Evolutionary conservation across 106 monocot genomes (phyloP).

Genomic region (Iris macrosiphon): DNA sequence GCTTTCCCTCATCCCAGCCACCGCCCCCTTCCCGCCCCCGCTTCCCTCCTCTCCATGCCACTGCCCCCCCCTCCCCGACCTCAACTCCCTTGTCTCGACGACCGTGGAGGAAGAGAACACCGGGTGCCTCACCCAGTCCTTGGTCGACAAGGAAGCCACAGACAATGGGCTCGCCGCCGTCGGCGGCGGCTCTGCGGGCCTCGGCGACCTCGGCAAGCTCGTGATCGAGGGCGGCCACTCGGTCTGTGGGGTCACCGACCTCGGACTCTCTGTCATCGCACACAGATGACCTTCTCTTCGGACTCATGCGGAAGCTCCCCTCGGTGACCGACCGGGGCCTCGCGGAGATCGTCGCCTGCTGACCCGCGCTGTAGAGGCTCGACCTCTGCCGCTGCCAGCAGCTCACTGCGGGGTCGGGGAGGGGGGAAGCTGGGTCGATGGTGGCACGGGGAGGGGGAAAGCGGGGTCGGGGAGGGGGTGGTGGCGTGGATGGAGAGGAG

Average conservation of each 20-base stretch:
- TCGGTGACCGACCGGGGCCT: constrained; percentile 45
- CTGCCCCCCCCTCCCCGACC: constrained; percentile 30
- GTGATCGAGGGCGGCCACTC: constrained; percentile 40
- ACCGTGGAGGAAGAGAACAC: constrained; percentile 1
- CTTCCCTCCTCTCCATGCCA: too few relatives aligned
- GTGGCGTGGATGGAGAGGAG: too few relatives aligned
- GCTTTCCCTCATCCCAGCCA: too few relatives aligned
- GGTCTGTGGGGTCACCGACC: constrained; percentile 37
- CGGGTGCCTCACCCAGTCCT: constrained; percentile 17
- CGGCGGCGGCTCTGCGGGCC: constrained; percentile 19
- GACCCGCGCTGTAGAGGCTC: constrained; percentile 54
- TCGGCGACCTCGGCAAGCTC: constrained; percentile 41
- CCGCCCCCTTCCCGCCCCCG: too few relatives aligned
- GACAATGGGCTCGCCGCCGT: constrained; percentile 49
- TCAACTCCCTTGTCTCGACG: constrained; percentile 16
- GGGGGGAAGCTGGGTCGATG: too few relatives aligned
- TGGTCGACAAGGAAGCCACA: constrained; percentile 49
- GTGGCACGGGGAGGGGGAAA: too few relatives aligned
- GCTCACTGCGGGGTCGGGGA: too few relatives aligned
- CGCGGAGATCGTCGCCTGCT: constrained; percentile 38
- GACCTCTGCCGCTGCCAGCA: constrained; percentile 49
- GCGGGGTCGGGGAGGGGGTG: too few relatives aligned
- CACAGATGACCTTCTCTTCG: constrained; percentile 39
- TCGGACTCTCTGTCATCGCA: constrained; percentile 43
- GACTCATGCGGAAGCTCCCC: constrained; percentile 40